phyloP scores from a whole-genome alignment of 495 filamentous ascomycete genomes.

The Penicillium psychrofluorescens region DNA sequence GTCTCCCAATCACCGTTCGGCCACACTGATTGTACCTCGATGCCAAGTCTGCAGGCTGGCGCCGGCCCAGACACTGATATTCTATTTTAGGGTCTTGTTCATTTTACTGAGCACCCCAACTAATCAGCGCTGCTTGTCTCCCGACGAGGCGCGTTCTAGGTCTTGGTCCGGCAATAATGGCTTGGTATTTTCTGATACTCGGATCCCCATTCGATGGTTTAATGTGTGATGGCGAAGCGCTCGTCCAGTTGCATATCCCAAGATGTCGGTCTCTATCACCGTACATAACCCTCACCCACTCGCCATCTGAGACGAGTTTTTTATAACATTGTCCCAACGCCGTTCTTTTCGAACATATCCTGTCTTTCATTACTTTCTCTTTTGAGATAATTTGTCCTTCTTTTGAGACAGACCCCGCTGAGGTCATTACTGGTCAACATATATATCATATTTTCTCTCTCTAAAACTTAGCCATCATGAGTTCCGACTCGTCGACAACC shows the following conservation, averaged over 20 bases:
- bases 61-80: slow-evolving; percentile 6
- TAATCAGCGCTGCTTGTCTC: not conserved
- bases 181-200: not conserved
- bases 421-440: no score
- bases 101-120: not conserved
- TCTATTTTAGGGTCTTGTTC: not conserved
- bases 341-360: slow-evolving; percentile 7
- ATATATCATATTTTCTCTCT: not conserved
- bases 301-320: slow-evolving; percentile 3
- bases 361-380: slow-evolving; percentile 7
- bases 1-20: slow-evolving; percentile 10
- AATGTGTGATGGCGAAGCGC: slow-evolving; percentile 10
- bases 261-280: not conserved
- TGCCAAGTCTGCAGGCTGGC: slow-evolving; percentile 20
- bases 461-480: slow-evolving; percentile 14
- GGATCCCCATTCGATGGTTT: slow-evolving; percentile 3
- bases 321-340: slow-evolving; percentile 3
- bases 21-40: no score
- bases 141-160: not conserved
- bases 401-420: not conserved
- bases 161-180: not conserved
- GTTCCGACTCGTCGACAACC: slow-evolving; percentile 15
- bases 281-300: slow-evolving; percentile 12
- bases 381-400: slow-evolving; percentile 1
- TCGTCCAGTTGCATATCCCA: not conserved